Percentiles rank a stretch among this genome's conserved stretches.
These are phyloP conservation scores for Diversispora epigaea DNA, from an alignment of 192 early-diverging fungal genomes.

Conservation along the genomic window DNA sequence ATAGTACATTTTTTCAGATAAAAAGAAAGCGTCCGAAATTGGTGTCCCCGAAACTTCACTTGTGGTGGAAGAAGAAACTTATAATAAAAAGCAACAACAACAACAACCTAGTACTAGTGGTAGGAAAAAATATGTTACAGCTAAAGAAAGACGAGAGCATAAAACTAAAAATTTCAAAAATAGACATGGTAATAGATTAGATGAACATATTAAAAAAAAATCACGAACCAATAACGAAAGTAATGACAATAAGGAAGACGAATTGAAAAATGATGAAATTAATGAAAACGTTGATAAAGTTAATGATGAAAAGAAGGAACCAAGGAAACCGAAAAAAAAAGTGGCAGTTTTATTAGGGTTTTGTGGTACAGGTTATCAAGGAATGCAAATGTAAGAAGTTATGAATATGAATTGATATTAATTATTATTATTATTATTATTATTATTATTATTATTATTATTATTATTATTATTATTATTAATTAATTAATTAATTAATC, in stretches of 20 bases:
- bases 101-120: neutral
- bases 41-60: too few species aligned
- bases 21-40: too few species aligned
- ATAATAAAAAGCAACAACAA: neutral
- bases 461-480: neutral
- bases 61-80: neutral
- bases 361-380: slow-evolving; percentile 93
- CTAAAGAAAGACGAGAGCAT: slow-evolving; percentile 21
- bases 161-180: slow-evolving; percentile 1
- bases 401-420: neutral
- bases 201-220: too few species aligned
- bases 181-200: neutral
- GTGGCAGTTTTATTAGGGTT: slow-evolving; percentile 90
- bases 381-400: slow-evolving; percentile 83
- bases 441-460: too few species aligned
- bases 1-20: too few species aligned
- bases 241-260: neutral
- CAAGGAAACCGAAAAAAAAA: slow-evolving; percentile 77
- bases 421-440: neutral
- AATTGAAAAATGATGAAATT: neutral
- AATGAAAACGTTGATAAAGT: slow-evolving; percentile 11
- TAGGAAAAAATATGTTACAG: slow-evolving; percentile 23
- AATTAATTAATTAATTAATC: neutral
- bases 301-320: slow-evolving; percentile 43
- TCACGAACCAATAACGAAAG: neutral